Evolutionary conservation across 2,329 filamentous ascomycete genomes (phyloP).

Genomic region (Claviceps pazoutovae): DNA sequence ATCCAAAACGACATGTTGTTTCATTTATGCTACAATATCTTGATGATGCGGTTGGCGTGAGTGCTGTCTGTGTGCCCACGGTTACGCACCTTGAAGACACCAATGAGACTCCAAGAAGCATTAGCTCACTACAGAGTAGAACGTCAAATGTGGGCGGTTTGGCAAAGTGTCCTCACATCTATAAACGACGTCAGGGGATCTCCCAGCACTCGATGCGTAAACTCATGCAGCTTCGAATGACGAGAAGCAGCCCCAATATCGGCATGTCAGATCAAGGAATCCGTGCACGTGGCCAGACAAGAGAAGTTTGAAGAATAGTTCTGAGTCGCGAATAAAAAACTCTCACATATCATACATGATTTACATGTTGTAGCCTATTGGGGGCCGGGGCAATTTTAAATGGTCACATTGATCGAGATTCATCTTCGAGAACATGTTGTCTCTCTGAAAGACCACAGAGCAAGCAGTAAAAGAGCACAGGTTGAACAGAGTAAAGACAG

Average conservation of each 20-base stretch:
- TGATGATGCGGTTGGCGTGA: neutral
- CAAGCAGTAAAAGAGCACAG: no score
- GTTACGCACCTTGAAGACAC: neutral
- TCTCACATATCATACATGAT: no score
- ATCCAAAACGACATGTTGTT: no score
- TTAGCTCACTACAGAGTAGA: constrained; percentile 16
- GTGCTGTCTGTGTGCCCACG: neutral
- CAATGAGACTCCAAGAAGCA: neutral
- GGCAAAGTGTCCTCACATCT: neutral
- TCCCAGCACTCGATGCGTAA: neutral
- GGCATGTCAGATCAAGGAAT: constrained; percentile 19
- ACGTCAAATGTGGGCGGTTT: constrained; percentile 20
- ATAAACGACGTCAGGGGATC: neutral
- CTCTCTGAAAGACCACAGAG: no score
- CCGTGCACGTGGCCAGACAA: constrained; percentile 20
- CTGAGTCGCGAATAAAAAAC: constrained; percentile 1
- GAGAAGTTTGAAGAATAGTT: constrained; percentile 24
- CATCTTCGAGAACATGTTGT: no score
- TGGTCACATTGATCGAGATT: no score
- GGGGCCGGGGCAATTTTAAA: no score
- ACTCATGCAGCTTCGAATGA: constrained; percentile 18
- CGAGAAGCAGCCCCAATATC: constrained; percentile 23
- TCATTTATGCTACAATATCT: no score
- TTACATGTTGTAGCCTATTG: no score
- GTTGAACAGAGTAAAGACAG: no score